Evolutionary conservation across 495 filamentous ascomycete species (phyloP).

Genomic region (Cercophora samala): DNA sequence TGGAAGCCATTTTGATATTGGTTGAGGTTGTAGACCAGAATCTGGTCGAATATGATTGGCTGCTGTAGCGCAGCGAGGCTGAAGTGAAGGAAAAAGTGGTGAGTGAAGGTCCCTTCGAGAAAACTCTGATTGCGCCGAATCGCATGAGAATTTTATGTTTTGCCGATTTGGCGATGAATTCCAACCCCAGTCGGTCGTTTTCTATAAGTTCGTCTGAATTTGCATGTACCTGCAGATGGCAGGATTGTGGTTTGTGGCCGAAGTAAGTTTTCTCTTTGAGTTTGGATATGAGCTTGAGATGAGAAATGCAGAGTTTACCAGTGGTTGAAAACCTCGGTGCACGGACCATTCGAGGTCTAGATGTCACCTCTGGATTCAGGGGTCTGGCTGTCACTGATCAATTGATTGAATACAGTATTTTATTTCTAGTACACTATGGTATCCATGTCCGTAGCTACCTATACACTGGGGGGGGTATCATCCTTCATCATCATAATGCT

Average conservation of each 20-base stretch:
- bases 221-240: neutral
- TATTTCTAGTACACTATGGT: conserved; percentile 2
- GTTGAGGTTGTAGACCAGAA: conserved; percentile 1
- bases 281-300: conserved; percentile 7
- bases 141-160: conserved; percentile 9
- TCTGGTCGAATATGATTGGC: conserved; percentile 8
- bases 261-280: neutral
- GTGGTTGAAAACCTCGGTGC: neutral
- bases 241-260: neutral
- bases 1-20: conserved; percentile 14
- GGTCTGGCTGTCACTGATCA: neutral
- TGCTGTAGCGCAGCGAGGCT: neutral
- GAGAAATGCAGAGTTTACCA: conserved; percentile 5
- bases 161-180: neutral
- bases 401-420: neutral
- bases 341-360: conserved; percentile 9
- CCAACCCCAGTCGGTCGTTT: neutral
- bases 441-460: conserved; percentile 5
- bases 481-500: conserved; percentile 4
- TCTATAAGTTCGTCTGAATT: neutral
- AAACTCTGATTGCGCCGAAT: conserved; percentile 17
- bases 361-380: conserved; percentile 1
- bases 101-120: conserved; percentile 7
- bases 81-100: neutral
- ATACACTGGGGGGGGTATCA: conserved; percentile 20